These are phyloP conservation scores for Heterobasidion parviporum DNA, from an alignment of 1,284 basidiomycete species.

Conservation along the genomic window DNA sequence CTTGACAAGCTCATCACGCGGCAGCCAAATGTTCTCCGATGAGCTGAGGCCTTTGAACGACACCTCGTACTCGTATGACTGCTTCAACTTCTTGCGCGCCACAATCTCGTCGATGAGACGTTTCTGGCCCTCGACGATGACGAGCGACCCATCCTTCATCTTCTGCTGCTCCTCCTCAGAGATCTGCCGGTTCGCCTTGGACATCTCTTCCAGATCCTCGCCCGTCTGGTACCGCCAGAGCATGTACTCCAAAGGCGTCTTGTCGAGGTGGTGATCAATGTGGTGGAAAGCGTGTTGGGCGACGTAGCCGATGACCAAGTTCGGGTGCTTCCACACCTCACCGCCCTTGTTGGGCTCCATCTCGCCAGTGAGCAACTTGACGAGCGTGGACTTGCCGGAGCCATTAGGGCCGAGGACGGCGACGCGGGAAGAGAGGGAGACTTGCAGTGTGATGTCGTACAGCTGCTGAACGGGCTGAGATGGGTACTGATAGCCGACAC, in stretches of 20 bases:
- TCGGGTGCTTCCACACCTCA: slow-evolving; percentile 98
- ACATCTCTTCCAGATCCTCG: slow-evolving; percentile 95
- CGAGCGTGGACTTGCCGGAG: slow-evolving; percentile 97
- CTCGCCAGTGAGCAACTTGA: slow-evolving; percentile 98
- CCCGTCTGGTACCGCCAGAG: slow-evolving; percentile 99
- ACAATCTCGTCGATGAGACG: slow-evolving; percentile 90
- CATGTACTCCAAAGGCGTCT: slow-evolving; percentile 98
- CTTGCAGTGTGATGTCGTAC: slow-evolving; percentile 92
- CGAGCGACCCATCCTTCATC: slow-evolving; percentile 91
- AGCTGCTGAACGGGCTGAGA: slow-evolving; percentile 81
- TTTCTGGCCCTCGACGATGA: slow-evolving; percentile 92
- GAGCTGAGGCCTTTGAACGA: slow-evolving; percentile 90
- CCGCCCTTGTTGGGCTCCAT: slow-evolving; percentile 94
- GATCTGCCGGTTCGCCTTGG: slow-evolving; percentile 85
- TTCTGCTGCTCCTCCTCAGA: slow-evolving; percentile 85
- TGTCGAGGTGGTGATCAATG: slow-evolving; percentile 96
- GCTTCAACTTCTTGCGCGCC: slow-evolving; percentile 95
- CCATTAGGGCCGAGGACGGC: slow-evolving; percentile 96
- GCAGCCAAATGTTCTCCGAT: slow-evolving; percentile 94
- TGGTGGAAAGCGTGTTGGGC: slow-evolving; percentile 99
- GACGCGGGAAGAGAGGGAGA: slow-evolving; percentile 95
- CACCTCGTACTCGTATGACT: slow-evolving; percentile 96
- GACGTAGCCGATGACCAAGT: slow-evolving; percentile 98
- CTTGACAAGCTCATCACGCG: slow-evolving; percentile 94
- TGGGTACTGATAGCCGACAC: slow-evolving; percentile 96